Evolutionary conservation across 2,329 filamentous ascomycete genomes (phyloP).

Genomic region (Macrophomina pseudophaseolina): DNA sequence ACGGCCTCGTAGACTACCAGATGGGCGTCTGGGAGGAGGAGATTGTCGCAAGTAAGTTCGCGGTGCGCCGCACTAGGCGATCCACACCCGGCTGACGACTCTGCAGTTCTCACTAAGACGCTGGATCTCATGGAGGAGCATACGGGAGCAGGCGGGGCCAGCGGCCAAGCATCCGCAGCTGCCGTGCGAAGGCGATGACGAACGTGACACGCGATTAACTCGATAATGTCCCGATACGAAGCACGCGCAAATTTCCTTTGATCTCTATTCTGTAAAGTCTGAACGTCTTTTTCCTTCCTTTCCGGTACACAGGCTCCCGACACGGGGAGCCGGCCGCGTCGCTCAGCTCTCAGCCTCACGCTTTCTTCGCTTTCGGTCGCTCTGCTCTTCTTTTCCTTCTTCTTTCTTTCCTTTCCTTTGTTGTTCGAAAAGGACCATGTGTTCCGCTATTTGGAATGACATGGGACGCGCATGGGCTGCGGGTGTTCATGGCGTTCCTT

Average conservation of each 20-base stretch:
- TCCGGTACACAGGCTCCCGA: constrained; percentile 8
- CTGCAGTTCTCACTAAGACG: constrained; percentile 58
- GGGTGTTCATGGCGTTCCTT: constrained; percentile 24
- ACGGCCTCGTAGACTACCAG: constrained; percentile 96
- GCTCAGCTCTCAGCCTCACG: constrained; percentile 21
- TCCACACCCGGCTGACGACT: background rate
- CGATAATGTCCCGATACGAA: constrained; percentile 27
- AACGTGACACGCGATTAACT: constrained; percentile 16
- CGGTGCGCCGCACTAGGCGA: background rate
- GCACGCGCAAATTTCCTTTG: constrained; percentile 23
- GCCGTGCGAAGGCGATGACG: constrained; percentile 42
- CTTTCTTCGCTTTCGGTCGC: constrained; percentile 14
- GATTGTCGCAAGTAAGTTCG: constrained; percentile 76
- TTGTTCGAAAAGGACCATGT: constrained; percentile 9
- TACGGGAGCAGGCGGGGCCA: constrained; percentile 36
- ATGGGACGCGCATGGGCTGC: constrained; percentile 20
- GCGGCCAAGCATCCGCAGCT: constrained; percentile 35
- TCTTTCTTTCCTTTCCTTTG: background rate
- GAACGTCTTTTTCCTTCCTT: constrained; percentile 21
- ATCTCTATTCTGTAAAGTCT: constrained; percentile 20
- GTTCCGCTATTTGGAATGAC: constrained; percentile 19
- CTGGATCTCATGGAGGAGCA: constrained; percentile 58
- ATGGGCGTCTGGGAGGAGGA: constrained; percentile 96
- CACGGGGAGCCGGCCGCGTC: constrained; percentile 11
- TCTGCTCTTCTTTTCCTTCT: background rate